phyloP scores from a whole-genome alignment of 805 yeast species.

The Pichia pseudocactophila region DNA sequence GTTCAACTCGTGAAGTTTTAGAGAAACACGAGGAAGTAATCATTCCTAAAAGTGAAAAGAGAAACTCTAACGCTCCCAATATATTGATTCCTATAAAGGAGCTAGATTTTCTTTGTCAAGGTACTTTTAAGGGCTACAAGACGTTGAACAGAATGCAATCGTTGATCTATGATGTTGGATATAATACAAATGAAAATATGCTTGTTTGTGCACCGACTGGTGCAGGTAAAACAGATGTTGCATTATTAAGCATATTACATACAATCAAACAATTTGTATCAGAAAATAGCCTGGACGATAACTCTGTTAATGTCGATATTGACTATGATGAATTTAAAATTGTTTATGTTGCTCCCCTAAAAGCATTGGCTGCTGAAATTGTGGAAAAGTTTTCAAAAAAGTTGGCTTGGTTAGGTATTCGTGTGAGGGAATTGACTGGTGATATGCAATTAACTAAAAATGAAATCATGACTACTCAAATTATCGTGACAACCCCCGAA shows the following conservation, averaged over 20 bases:
- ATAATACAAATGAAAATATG: slow-evolving; percentile 90
- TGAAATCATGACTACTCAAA: slow-evolving; percentile 74
- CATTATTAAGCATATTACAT: slow-evolving; percentile 69
- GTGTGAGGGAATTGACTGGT: slow-evolving; percentile 85
- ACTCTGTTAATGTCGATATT: slow-evolving; percentile 48
- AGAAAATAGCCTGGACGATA: slow-evolving; percentile 35
- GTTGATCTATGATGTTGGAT: slow-evolving; percentile 84
- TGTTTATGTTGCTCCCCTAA: slow-evolving; percentile 86
- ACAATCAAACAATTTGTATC: slow-evolving; percentile 65
- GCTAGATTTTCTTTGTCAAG: slow-evolving; percentile 70
- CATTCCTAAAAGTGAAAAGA: slow-evolving; percentile 65
- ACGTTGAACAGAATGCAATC: slow-evolving; percentile 84
- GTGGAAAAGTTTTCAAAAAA: slow-evolving; percentile 80
- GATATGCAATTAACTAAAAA: slow-evolving; percentile 86
- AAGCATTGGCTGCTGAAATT: slow-evolving; percentile 93
- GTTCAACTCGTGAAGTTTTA: slow-evolving; percentile 58
- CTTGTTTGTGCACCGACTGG: slow-evolving; percentile 96
- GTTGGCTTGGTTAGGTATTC: slow-evolving; percentile 75
- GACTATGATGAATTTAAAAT: slow-evolving; percentile 82
- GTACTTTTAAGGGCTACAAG: slow-evolving; percentile 73
- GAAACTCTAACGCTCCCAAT: slow-evolving; percentile 33
- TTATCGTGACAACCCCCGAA: slow-evolving; percentile 91
- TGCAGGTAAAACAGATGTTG: slow-evolving; percentile 96
- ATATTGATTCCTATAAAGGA: slow-evolving; percentile 49
- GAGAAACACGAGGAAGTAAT: slow-evolving; percentile 62